Conservation (phyloP, 306 rosid genomes). For the Inga leiocalycina region DNA sequence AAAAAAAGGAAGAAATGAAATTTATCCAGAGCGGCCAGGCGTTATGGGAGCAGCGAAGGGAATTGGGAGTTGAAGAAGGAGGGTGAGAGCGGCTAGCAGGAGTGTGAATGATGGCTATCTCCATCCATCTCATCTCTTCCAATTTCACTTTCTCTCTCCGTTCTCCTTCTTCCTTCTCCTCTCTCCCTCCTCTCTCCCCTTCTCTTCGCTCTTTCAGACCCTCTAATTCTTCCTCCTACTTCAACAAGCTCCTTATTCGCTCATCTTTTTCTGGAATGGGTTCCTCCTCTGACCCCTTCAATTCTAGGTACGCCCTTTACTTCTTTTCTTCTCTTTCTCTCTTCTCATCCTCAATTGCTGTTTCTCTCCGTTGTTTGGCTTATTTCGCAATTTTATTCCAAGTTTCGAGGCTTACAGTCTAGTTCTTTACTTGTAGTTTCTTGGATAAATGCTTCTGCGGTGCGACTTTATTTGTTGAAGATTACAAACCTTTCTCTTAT, state of each 20-base stretch:
- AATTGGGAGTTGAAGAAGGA: not conserved
- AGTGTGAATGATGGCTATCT: constrained; percentile 40
- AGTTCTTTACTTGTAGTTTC: not conserved
- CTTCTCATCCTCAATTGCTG: not conserved
- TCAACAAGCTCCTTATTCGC: constrained; percentile 18
- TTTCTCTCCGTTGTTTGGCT: not conserved
- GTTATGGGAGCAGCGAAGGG: not conserved
- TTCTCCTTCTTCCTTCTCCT: constrained; percentile 28
- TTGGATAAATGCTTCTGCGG: not conserved
- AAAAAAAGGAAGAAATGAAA: not conserved
- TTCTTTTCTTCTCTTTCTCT: not conserved
- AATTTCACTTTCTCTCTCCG: constrained; percentile 17
- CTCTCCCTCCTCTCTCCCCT: constrained; percentile 21
- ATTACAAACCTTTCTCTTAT: not conserved
- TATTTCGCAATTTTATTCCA: not conserved
- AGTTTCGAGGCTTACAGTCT: not conserved
- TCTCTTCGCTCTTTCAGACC: constrained; percentile 9
- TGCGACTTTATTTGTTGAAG: not conserved
- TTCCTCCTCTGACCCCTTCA: constrained; percentile 38
- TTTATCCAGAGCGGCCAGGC: not conserved
- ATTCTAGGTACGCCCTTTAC: constrained; percentile 36
- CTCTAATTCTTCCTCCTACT: constrained; percentile 16
- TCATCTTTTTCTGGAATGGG: constrained; percentile 44
- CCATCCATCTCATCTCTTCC: constrained; percentile 37
- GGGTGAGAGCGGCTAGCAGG: not conserved